Conservation (phyloP, 768 basidiomycete genomes). For the Collybia mongolica region DNA sequence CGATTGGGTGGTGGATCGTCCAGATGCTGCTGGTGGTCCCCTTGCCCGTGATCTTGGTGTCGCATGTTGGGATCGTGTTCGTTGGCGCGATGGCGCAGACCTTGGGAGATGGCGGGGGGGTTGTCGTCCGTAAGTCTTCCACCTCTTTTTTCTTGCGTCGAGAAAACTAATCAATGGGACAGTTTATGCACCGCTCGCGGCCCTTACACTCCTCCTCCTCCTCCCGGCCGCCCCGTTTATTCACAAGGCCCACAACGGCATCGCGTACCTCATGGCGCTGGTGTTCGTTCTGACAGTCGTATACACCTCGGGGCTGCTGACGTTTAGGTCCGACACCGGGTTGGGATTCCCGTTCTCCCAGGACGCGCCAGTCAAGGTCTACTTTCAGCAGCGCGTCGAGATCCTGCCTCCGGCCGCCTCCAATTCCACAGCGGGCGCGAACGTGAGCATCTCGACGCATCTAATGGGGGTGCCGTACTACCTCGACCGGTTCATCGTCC, state of each 20-base stretch:
- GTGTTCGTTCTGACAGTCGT: constrained; percentile 40
- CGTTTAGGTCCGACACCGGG: constrained; percentile 14
- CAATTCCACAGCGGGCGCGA: constrained; percentile 12
- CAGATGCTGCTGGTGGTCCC: constrained; percentile 56
- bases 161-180: neutral
- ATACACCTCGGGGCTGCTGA: constrained; percentile 26
- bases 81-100: constrained; percentile 54
- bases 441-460: no score
- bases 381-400: constrained; percentile 59
- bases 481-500: no score
- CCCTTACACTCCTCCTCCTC: constrained; percentile 49
- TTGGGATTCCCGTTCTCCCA: constrained; percentile 62
- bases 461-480: no score
- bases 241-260: neutral
- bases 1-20: constrained; percentile 51
- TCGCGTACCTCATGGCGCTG: constrained; percentile 17
- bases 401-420: constrained; percentile 9
- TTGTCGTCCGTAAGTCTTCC: constrained; percentile 40
- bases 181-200: constrained; percentile 52
- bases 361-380: constrained; percentile 63
- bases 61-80: constrained; percentile 47
- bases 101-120: constrained; percentile 55
- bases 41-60: constrained; percentile 49
- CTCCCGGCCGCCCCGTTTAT: constrained; percentile 67
- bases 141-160: neutral